Evolutionary conservation across 208 protist genomes (phyloP), one percentile per base, ranked within the genome.

Genomic region (Herpetomonas muscarum): DNA sequence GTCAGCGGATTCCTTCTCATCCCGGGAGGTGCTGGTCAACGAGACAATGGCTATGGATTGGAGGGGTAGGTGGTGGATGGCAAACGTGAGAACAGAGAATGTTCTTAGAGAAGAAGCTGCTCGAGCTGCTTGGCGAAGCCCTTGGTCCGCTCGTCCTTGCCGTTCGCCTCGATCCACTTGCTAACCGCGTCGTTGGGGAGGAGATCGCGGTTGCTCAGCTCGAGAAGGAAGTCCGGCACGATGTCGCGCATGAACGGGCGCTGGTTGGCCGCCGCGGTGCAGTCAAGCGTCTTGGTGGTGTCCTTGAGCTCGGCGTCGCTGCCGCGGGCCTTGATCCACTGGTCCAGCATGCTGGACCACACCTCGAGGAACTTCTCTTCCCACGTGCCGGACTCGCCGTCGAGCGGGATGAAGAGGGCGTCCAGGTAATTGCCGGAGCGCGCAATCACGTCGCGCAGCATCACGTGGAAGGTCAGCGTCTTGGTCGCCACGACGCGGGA

Each of bases 341-440:
- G 55, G 30, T 63, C 37, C 15, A 90, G 54, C 26, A 90, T 30
- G 4, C 49, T 64, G 10, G 75, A 68, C 83, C 85, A 93, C 28
- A 87, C 74, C 29, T 79, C 69, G 10, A 93, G 69, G 44, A 93
- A 92, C 30, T 87, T 81, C 61, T 86, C 83, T 45, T 88, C 71
- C 85, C 85, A 92, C 29, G 87, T 64, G 45, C 65, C 66, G 37
- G 79, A 63, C 39, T 74, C 74, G 13, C 59, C 64, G 2, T 75
- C 66, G 1, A 76, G 55, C 3, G 75, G 52, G 19, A 77, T 64
- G 31, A 69, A 68, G n/a, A 92, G 62, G 7, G 75, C 77, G 54
- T 91, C 89, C 12, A 95, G 79, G 67, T 90, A 90, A 55, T 88
- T 90, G 2, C 85, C 85, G 3, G 81, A 90, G 55, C 89, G 85